A percentile compares a stretch with the other conserved stretches of the same genome.
Conservation (phyloP, 1,284 basidiomycete species). For the Schizopora paradoxa region DNA sequence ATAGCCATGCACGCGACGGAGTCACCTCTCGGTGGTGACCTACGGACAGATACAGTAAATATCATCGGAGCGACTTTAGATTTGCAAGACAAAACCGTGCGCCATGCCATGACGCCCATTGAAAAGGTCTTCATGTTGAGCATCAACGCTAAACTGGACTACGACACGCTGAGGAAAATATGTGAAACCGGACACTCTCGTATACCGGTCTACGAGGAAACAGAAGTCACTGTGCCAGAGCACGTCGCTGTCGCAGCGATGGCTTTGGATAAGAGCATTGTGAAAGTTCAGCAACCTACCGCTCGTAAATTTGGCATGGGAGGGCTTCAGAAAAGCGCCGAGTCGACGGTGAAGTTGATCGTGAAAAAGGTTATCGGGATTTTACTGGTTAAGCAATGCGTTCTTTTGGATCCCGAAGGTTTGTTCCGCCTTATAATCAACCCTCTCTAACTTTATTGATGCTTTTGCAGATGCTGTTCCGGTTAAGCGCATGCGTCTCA, state of each 20-base stretch:
- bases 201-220: conserved; percentile 69
- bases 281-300: background rate
- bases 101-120: conserved; percentile 77
- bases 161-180: conserved; percentile 68
- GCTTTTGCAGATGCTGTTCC: conserved; percentile 61
- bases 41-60: conserved; percentile 67
- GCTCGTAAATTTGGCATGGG: background rate
- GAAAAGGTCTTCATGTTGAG: conserved; percentile 78
- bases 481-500: conserved; percentile 72
- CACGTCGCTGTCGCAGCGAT: conserved; percentile 20
- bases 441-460: background rate
- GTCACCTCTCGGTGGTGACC: conserved; percentile 57
- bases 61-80: conserved; percentile 75
- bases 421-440: conserved; percentile 11
- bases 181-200: conserved; percentile 77
- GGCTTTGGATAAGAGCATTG: conserved; percentile 10
- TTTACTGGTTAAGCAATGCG: conserved; percentile 81
- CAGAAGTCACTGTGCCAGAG: conserved; percentile 49
- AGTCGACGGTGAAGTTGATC: conserved; percentile 35
- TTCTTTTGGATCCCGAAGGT: conserved; percentile 86
- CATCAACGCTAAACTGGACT: conserved; percentile 76
- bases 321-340: conserved; percentile 15
- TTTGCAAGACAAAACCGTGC: conserved; percentile 60
- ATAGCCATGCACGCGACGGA: conserved; percentile 63
- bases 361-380: conserved; percentile 80